Evolutionary conservation across 805 yeast species (phyloP).

Genomic region (Spathaspora boniae): DNA sequence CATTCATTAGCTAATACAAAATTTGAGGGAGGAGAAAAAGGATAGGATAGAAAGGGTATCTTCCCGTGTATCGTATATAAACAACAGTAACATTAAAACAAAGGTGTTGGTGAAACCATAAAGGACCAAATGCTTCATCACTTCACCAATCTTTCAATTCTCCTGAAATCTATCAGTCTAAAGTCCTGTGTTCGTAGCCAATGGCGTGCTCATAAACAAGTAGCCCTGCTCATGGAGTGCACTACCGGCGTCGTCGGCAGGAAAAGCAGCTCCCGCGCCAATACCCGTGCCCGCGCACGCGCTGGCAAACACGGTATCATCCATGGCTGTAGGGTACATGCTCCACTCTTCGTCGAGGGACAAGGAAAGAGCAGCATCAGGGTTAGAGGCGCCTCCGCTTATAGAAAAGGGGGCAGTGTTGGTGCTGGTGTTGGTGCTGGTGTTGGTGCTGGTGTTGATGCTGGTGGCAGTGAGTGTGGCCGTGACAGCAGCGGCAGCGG

Average conservation of each 20-base stretch:
- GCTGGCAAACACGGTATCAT: conserved; percentile 4
- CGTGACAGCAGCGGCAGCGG: too few relatives aligned
- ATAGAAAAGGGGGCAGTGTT: not conserved
- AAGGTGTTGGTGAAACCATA: too few relatives aligned
- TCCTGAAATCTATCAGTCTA: too few relatives aligned
- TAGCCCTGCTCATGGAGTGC: not conserved
- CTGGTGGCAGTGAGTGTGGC: too few relatives aligned
- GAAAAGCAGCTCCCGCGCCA: conserved; percentile 4
- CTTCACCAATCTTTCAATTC: too few relatives aligned
- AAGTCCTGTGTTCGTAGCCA: conserved; percentile 6
- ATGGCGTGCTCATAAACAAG: conserved; percentile 4
- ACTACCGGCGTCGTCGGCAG: conserved; percentile 3
- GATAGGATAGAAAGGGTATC: too few relatives aligned
- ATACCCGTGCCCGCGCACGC: not conserved
- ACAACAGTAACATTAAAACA: too few relatives aligned
- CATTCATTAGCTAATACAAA: too few relatives aligned
- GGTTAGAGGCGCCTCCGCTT: not conserved
- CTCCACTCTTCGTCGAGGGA: conserved; percentile 4
- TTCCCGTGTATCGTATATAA: too few relatives aligned
- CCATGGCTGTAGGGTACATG: not conserved
- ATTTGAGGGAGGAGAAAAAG: too few relatives aligned
- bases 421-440: not conserved
- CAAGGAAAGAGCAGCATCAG: too few relatives aligned
- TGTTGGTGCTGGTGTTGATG: not conserved
- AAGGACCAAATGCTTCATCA: too few relatives aligned